Percentiles rank a stretch among this genome's conserved stretches.
These are phyloP conservation scores for Musa troglodytarum DNA, from an alignment of 176 grass and related monocot genomes.

Conservation along the genomic window DNA sequence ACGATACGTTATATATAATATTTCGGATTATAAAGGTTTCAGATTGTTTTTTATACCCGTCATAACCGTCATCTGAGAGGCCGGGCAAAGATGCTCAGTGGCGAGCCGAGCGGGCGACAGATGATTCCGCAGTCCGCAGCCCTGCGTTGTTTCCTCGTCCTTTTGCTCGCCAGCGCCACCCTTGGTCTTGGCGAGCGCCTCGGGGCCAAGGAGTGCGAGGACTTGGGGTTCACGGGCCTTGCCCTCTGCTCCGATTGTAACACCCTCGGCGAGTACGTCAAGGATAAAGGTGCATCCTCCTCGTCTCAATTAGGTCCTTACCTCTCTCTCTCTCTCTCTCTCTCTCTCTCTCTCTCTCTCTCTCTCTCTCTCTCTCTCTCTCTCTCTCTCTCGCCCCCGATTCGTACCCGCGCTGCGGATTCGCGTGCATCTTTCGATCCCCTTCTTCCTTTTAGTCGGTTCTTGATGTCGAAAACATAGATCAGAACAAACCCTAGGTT, in stretches of 20 bases:
- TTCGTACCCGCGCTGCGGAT: not conserved
- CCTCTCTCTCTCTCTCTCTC: not conserved
- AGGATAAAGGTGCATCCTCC: slow-evolving; percentile 57
- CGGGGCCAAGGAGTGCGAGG: slow-evolving; percentile 63
- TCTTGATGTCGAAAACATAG: not conserved
- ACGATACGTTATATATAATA: no score
- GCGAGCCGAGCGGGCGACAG: not conserved
- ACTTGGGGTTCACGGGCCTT: slow-evolving; percentile 91
- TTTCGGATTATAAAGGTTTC: no score
- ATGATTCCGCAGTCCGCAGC: slow-evolving; percentile 33
- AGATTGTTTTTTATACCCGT: no score
- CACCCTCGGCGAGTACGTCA: slow-evolving; percentile 67
- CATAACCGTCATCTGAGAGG: no score
- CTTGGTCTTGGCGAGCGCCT: slow-evolving; percentile 30
- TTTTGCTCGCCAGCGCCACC: slow-evolving; percentile 10
- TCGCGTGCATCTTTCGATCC: not conserved
- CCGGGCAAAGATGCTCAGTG: no score
- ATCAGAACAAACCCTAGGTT: not conserved
- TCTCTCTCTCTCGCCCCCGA: not conserved
- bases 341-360: no score
- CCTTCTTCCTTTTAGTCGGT: not conserved
- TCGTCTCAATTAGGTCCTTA: not conserved
- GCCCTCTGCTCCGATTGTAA: slow-evolving; percentile 97
- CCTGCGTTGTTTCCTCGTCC: slow-evolving; percentile 15
- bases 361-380: no score